These are phyloP conservation scores for Candida fluviatilis DNA, from an alignment of 805 yeast genomes.

Conservation along the genomic window DNA sequence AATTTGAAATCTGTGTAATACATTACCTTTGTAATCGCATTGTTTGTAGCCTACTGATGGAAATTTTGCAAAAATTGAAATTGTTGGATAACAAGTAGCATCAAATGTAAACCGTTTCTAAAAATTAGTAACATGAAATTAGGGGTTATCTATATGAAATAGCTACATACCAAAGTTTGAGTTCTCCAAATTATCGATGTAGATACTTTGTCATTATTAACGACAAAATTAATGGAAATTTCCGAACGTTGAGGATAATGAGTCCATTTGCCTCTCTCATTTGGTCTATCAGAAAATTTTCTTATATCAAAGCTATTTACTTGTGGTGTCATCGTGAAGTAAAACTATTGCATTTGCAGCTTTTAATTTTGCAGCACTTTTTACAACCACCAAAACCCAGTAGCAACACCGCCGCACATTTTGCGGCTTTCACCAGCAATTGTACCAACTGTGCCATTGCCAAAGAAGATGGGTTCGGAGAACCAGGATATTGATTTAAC, in stretches of 20 bases:
- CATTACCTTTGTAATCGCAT: conserved; percentile 14
- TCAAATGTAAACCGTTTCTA: conserved; percentile 10
- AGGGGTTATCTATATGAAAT: no score
- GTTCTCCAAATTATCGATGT: conserved; percentile 16
- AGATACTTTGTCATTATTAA: conserved; percentile 5
- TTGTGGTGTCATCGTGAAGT: background rate
- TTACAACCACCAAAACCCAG: no score
- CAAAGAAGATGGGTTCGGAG: no score
- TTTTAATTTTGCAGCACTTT: conserved; percentile 3
- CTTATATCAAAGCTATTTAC: conserved; percentile 9
- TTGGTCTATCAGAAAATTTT: conserved; percentile 2
- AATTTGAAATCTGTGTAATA: conserved; percentile 25
- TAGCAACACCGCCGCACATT: background rate
- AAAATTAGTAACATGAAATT: conserved; percentile 8
- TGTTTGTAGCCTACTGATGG: conserved; percentile 30
- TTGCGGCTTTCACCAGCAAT: background rate
- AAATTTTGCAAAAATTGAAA: conserved; percentile 16
- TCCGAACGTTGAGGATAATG: conserved; percentile 30
- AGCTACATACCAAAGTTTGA: conserved; percentile 8
- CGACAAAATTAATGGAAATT: conserved; percentile 14
- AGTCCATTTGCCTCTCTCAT: conserved; percentile 17
- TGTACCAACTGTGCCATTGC: no score
- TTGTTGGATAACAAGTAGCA: conserved; percentile 5
- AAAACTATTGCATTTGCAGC: background rate
- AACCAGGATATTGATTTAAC: no score